Percentiles rank a stretch among this genome's conserved stretches.
Evolutionary conservation across 164 flowering plant species (phyloP).

Genomic region (Chimonanthus praecox): DNA sequence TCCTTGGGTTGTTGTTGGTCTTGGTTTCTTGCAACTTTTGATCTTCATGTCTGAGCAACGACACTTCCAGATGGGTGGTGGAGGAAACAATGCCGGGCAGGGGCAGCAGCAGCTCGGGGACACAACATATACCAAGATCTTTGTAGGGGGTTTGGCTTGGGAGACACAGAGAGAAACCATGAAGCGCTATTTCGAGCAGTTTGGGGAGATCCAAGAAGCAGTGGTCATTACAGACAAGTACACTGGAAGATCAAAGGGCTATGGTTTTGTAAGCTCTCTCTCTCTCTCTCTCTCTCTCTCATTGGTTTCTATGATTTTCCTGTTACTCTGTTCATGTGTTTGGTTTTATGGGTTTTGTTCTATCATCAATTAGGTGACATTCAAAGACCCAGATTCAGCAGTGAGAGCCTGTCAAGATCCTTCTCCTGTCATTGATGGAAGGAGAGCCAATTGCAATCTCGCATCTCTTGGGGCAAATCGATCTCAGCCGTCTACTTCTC

Average conservation of each 20-base stretch:
- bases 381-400: slow-evolving; percentile 60
- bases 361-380: slow-evolving; percentile 36
- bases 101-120: slow-evolving; percentile 31
- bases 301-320: neutral
- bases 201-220: slow-evolving; percentile 65
- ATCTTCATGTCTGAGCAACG: slow-evolving; percentile 46
- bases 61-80: slow-evolving; percentile 43
- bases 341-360: neutral
- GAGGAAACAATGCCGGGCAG: slow-evolving; percentile 26
- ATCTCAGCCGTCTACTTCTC: slow-evolving; percentile 40
- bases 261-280: slow-evolving; percentile 50
- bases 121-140: slow-evolving; percentile 56
- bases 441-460: slow-evolving; percentile 65
- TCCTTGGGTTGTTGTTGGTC: neutral
- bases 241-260: slow-evolving; percentile 67
- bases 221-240: slow-evolving; percentile 60
- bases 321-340: neutral
- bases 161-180: slow-evolving; percentile 64
- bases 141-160: slow-evolving; percentile 75
- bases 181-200: slow-evolving; percentile 63
- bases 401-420: slow-evolving; percentile 59
- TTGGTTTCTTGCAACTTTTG: neutral
- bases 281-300: neutral
- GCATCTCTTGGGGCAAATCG: slow-evolving; percentile 59
- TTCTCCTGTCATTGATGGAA: slow-evolving; percentile 63